Evolutionary conservation across 73 alveolate genomes (phyloP).

Genomic region (Urostyla sp.): DNA sequence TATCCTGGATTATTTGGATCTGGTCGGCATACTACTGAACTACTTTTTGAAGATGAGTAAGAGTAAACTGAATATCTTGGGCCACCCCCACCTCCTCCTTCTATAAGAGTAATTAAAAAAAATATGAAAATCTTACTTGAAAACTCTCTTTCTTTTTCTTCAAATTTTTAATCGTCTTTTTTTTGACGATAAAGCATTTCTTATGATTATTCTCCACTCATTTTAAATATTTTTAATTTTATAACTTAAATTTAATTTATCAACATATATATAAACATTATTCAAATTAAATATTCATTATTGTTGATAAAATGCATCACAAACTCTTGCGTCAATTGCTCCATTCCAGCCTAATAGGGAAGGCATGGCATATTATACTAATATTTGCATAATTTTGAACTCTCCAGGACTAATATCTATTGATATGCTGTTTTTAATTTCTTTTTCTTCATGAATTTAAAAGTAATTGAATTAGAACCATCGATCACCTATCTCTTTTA

Average conservation of each 20-base stretch:
- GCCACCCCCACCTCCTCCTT: conserved; percentile 53
- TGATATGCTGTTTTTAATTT: background rate
- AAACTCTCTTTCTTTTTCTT: conserved; percentile 11
- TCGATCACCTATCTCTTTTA: conserved; percentile 17
- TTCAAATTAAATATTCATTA: background rate
- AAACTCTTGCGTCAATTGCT: conserved; percentile 42
- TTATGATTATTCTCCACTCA: no score
- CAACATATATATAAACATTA: no score
- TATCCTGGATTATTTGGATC: conserved; percentile 72
- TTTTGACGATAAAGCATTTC: no score
- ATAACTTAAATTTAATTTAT: no score
- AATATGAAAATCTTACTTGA: conserved; percentile 12
- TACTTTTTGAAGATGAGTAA: background rate
- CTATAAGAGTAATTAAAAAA: background rate
- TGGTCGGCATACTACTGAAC: conserved; percentile 33
- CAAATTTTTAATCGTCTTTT: no score
- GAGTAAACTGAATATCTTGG: background rate
- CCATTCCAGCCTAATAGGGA: conserved; percentile 55
- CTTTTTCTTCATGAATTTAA: conserved; percentile 19
- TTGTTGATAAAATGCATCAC: background rate
- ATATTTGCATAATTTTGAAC: conserved; percentile 16
- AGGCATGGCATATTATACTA: conserved; percentile 56
- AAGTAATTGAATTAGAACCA: conserved; percentile 35
- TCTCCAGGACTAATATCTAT: conserved; percentile 50
- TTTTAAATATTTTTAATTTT: no score